These are phyloP conservation scores for Cercospora canescens DNA, from an alignment of 2,329 filamentous ascomycete genomes.

Conservation along the genomic window DNA sequence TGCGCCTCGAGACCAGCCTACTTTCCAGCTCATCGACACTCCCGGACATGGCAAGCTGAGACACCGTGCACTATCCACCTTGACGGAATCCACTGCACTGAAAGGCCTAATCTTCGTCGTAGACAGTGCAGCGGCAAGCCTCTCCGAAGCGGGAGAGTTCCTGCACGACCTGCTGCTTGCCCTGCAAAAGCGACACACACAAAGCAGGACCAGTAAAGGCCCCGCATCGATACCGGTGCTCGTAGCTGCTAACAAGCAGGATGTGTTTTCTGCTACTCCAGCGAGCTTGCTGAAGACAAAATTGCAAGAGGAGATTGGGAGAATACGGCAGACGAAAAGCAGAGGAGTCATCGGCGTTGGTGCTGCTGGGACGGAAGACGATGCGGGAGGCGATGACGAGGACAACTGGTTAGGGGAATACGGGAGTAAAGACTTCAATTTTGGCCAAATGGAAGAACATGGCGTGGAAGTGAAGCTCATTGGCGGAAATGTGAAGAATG, in stretches of 20 bases:
- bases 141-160: conserved; percentile 77
- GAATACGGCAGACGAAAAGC: conserved; percentile 72
- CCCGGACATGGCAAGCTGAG: conserved; percentile 95
- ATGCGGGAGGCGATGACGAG: conserved; percentile 68
- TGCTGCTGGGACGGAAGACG: conserved; percentile 63
- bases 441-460: conserved; percentile 80
- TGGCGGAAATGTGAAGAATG: conserved; percentile 69
- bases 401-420: conserved; percentile 77
- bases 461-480: conserved; percentile 75
- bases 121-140: conserved; percentile 62
- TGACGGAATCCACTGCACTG: conserved; percentile 51
- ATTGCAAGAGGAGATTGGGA: conserved; percentile 78
- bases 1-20: conserved; percentile 59
- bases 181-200: conserved; percentile 71
- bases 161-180: conserved; percentile 85
- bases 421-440: conserved; percentile 74
- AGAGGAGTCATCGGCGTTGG: conserved; percentile 83
- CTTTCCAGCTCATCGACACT: conserved; percentile 80
- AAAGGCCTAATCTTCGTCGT: conserved; percentile 81
- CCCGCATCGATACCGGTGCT: conserved; percentile 69
- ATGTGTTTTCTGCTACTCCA: conserved; percentile 90
- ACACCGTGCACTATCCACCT: conserved; percentile 58
- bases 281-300: conserved; percentile 70
- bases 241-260: conserved; percentile 90
- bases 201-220: conserved; percentile 57